A percentile compares a stretch with the other conserved stretches of the same genome.
Evolutionary conservation across 1,284 basidiomycete species (phyloP).

Genomic region (Tremellales sp.): DNA sequence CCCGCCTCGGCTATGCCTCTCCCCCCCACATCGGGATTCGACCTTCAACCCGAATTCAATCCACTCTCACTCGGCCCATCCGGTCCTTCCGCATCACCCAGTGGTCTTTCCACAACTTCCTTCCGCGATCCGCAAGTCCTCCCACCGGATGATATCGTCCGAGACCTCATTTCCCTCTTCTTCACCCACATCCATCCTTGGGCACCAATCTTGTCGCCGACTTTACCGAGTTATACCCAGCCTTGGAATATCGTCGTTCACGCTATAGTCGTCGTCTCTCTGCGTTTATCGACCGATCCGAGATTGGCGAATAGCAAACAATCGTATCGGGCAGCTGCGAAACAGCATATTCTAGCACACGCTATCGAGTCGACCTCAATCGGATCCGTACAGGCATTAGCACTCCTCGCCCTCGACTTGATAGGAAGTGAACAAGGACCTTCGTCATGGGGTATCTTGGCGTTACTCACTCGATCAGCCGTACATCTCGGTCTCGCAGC

Average conservation of each 20-base stretch:
- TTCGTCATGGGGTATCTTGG: constrained; percentile 44
- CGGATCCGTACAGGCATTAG: constrained; percentile 44
- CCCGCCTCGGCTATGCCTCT: background rate
- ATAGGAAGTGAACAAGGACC: constrained; percentile 48
- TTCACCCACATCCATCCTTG: constrained; percentile 44
- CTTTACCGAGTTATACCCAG: constrained; percentile 19
- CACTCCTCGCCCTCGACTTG: constrained; percentile 44
- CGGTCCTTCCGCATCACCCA: constrained; percentile 20
- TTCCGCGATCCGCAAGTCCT: constrained; percentile 42
- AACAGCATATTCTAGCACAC: constrained; percentile 43
- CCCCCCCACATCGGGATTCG: background rate
- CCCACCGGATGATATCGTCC: constrained; percentile 45
- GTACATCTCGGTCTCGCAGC: constrained; percentile 42
- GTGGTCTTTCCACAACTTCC: constrained; percentile 22
- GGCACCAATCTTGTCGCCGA: constrained; percentile 44
- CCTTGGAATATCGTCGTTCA: constrained; percentile 46
- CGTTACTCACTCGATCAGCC: constrained; percentile 44
- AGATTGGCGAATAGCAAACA: constrained; percentile 27
- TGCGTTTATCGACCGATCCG: constrained; percentile 41
- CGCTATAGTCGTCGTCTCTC: constrained; percentile 46
- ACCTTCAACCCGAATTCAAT: background rate
- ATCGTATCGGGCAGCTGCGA: constrained; percentile 37
- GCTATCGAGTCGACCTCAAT: constrained; percentile 46
- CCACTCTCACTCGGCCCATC: constrained; percentile 3
- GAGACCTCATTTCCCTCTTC: constrained; percentile 41